A percentile compares a stretch with the other conserved stretches of the same genome.
phyloP scores from a whole-genome alignment of 176 grass and related monocot species.

The Hordeum marinum region DNA sequence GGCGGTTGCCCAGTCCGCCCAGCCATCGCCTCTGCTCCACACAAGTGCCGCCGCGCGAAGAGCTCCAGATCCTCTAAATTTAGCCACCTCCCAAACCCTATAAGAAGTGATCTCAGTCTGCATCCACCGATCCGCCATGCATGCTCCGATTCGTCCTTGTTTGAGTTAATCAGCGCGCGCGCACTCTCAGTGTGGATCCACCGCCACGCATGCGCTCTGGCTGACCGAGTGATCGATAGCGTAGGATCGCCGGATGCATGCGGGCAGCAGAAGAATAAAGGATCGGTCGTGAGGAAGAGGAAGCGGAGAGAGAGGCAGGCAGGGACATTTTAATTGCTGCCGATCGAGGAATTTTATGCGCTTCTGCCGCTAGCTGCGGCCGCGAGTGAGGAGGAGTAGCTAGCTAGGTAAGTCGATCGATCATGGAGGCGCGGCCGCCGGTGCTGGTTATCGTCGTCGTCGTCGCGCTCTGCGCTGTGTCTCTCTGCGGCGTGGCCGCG shows the following conservation, averaged over 20 bases:
- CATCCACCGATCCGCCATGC: not conserved
- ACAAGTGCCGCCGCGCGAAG: slow-evolving; percentile 17
- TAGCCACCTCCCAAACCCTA: not conserved
- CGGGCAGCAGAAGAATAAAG: not conserved
- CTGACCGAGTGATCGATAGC: not conserved
- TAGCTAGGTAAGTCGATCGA: not conserved
- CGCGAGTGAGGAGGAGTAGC: not conserved
- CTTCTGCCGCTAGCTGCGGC: not conserved
- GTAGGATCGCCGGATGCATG: not conserved
- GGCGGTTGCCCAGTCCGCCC: not conserved
- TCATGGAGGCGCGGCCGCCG: slow-evolving; percentile 21
- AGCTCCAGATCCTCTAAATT: slow-evolving; percentile 31
- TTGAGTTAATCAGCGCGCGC: not conserved
- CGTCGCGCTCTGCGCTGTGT: not conserved
- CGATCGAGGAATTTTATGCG: no score
- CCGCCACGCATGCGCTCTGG: not conserved
- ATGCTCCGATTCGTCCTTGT: not conserved
- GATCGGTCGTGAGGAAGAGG: not conserved
- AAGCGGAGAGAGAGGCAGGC: not conserved
- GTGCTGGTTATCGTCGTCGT: not conserved
- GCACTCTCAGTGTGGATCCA: not conserved
- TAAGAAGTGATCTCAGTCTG: not conserved
- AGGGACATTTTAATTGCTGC: not conserved
- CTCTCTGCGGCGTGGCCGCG: not conserved
- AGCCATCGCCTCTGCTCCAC: not conserved